Percentiles rank a stretch among this genome's conserved stretches.
Conservation (phyloP, 148 eudicot genomes). For the Pharnaceum exiguum region DNA sequence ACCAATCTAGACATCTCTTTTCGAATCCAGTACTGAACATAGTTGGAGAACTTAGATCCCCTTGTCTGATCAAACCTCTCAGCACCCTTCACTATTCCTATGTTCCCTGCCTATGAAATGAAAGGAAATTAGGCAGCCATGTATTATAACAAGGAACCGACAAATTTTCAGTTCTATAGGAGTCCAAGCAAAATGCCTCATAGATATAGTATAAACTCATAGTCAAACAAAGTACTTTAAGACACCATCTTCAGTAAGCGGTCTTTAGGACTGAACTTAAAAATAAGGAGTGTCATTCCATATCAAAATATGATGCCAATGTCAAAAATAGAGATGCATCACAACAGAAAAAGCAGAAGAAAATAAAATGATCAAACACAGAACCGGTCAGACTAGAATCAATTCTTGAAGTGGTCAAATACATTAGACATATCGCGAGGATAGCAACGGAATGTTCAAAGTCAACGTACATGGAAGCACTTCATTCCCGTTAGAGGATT, state of each 20-base stretch:
- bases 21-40: constrained; percentile 87
- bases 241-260: no score
- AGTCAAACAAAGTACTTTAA: no score
- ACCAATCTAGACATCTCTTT: constrained; percentile 70
- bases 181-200: not conserved
- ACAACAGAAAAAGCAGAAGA: not conserved
- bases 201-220: no score
- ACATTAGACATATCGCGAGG: no score
- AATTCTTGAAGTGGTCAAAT: no score
- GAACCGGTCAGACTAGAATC: no score
- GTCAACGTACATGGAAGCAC: no score
- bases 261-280: no score
- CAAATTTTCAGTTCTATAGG: not conserved
- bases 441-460: not conserved
- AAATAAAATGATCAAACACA: not conserved
- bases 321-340: not conserved
- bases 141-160: not conserved
- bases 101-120: constrained; percentile 62
- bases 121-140: not conserved
- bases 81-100: constrained; percentile 86
- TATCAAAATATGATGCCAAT: not conserved
- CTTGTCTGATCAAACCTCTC: constrained; percentile 78
- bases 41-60: constrained; percentile 82
- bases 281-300: no score
- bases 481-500: not conserved